Base-by-base conservation (phyloP, 306 rosid species). In the Arachis hypogaea region DNA sequence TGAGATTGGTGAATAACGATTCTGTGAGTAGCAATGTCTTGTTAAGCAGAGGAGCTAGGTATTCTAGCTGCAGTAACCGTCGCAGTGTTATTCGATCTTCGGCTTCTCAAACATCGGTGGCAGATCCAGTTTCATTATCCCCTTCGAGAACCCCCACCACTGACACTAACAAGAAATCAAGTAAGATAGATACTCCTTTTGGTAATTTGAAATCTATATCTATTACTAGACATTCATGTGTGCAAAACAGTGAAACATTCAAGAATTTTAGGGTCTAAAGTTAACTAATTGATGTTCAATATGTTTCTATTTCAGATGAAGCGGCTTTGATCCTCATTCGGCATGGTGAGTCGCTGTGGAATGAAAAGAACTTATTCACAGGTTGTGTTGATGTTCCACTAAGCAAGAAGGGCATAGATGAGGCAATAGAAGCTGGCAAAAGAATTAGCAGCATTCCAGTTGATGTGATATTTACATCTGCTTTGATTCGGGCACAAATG, bases 381-480 rank as follows among this genome's bases (percentile, higher is more conserved):
- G 99, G 99, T 11, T 95, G 99, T 78, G 99, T 95, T 55, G 99
- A 95, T 86, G 99, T 95, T 18, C 99, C 98, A 8, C 85, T 95
- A 57, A 95, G 90, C 77, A 85, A 87, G 78, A 95, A 84, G 89
- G 99, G 99, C 28, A 93, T 95, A 59, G 97, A 95, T 63, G 99
- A 92, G 87, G 99, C 98, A 68, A 87, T 95, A 55, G 99, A 95
- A 88, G 99, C 99, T 69, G 99, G 99, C 71, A 89, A 95, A 89
- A 95, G 96, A 83, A 95, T 95, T 84, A 90, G 97, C 80, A 92
- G 86, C 80, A 90, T 95, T 81, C 99, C 99, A 45, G 82, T 95
- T 41, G 99, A 95, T 85, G 85, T 88, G 82, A 92, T 95, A 86
- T 95, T 82, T 76, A 90, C 98, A 30, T 95, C 99, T 67, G 87